Evolutionary conservation across 2,329 filamentous ascomycete species (phyloP).

Genomic region (Aulographum hederae): DNA sequence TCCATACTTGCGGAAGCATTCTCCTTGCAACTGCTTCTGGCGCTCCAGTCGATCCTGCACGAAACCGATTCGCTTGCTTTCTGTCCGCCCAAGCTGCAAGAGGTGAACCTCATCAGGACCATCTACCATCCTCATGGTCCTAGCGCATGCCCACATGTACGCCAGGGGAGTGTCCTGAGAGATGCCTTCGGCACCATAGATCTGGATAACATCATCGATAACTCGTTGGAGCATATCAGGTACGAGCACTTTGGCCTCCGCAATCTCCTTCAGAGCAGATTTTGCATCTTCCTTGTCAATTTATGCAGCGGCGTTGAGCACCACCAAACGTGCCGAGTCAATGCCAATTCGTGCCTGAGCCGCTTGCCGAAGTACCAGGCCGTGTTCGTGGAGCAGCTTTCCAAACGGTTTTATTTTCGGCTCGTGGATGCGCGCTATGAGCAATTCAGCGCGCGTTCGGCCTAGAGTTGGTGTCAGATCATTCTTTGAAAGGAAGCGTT

Average conservation of each 20-base stretch:
- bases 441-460: conserved; percentile 87
- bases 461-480: too few relatives aligned
- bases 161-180: conserved; percentile 84
- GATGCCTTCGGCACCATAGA: conserved; percentile 79
- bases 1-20: too few relatives aligned
- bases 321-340: conserved; percentile 72
- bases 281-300: conserved; percentile 86
- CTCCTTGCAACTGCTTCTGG: too few relatives aligned
- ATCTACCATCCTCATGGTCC: conserved; percentile 59
- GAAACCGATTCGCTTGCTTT: conserved; percentile 37
- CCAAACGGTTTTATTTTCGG: conserved; percentile 80
- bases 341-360: conserved; percentile 86
- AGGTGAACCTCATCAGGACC: conserved; percentile 69
- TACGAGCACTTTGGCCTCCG: conserved; percentile 83
- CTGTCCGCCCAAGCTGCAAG: conserved; percentile 59
- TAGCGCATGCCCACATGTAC: conserved; percentile 56
- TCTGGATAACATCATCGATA: conserved; percentile 87
- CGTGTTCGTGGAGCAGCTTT: conserved; percentile 71
- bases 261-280: conserved; percentile 79
- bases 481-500: too few relatives aligned
- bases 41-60: background rate
- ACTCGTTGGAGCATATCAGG: conserved; percentile 67
- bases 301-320: conserved; percentile 86
- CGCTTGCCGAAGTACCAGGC: conserved; percentile 88
- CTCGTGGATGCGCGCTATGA: conserved; percentile 89